phyloP scores from a whole-genome alignment of 2,329 filamentous ascomycete species.

The Waltergamsia citrina region DNA sequence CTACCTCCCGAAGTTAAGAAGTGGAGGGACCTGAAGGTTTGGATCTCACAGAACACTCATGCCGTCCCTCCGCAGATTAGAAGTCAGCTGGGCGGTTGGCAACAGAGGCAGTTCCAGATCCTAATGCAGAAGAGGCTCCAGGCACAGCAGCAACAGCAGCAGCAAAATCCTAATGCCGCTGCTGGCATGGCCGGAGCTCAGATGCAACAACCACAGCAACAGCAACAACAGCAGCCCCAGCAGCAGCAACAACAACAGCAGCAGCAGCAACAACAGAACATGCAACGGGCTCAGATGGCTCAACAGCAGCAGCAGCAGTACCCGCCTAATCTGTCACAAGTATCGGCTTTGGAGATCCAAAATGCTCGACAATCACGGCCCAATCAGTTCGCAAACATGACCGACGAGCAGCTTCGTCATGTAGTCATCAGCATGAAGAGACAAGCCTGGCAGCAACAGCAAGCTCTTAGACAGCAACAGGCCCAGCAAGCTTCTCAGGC shows the following conservation, averaged over 20 bases:
- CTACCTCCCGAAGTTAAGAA: conserved; percentile 34
- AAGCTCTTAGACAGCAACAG: conserved; percentile 15
- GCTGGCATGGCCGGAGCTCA: too few relatives aligned
- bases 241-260: conserved; percentile 16
- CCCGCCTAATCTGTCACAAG: conserved; percentile 8
- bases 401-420: conserved; percentile 22
- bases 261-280: conserved; percentile 7
- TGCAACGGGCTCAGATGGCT: conserved; percentile 8
- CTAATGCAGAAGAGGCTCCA: conserved; percentile 16
- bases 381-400: conserved; percentile 14
- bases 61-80: conserved; percentile 18
- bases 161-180: neutral
- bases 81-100: conserved; percentile 20
- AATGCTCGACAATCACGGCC: conserved; percentile 16
- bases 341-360: conserved; percentile 21
- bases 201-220: conserved; percentile 5
- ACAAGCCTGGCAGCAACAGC: conserved; percentile 16
- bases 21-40: conserved; percentile 36
- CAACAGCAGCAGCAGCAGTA: conserved; percentile 10
- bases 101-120: conserved; percentile 29
- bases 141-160: conserved; percentile 10
- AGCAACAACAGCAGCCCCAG: conserved; percentile 9
- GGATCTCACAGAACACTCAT: conserved; percentile 26
- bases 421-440: conserved; percentile 23
- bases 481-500: conserved; percentile 24